These are phyloP conservation scores for Geum urbanum DNA, from an alignment of 306 rosid genomes.

Conservation along the genomic window DNA sequence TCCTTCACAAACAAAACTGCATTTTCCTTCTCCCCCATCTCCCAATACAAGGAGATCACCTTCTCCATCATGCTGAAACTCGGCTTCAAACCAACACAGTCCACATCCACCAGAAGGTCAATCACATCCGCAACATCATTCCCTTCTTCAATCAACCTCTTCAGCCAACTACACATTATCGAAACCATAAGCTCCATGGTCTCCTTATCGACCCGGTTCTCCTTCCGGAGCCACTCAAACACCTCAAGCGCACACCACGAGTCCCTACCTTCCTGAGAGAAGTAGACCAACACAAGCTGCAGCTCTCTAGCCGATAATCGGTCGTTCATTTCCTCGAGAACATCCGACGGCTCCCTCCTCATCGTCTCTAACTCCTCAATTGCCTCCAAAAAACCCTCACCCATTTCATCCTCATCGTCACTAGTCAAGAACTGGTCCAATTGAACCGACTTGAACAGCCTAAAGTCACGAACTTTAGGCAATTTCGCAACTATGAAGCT, in stretches of 20 bases:
- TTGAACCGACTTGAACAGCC: constrained; percentile 60
- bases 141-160: constrained; percentile 66
- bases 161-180: constrained; percentile 89
- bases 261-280: constrained; percentile 95
- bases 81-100: constrained; percentile 90
- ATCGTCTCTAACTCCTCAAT: constrained; percentile 89
- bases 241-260: constrained; percentile 98
- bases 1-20: constrained; percentile 70
- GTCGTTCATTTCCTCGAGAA: constrained; percentile 89
- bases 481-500: constrained; percentile 26
- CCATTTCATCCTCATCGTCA: constrained; percentile 79
- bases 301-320: constrained; percentile 80
- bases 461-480: constrained; percentile 40
- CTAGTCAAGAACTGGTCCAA: constrained; percentile 82
- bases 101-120: constrained; percentile 94
- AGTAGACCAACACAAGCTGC: constrained; percentile 87
- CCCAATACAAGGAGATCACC: constrained; percentile 94
- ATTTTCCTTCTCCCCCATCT: constrained; percentile 72
- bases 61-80: constrained; percentile 91
- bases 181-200: constrained; percentile 98
- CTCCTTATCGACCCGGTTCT: constrained; percentile 88
- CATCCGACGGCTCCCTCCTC: constrained; percentile 95
- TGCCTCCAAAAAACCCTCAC: constrained; percentile 89
- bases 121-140: constrained; percentile 69
- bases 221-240: constrained; percentile 94